Evolutionary conservation across 2,329 filamentous ascomycete genomes (phyloP).

Genomic region (Helotiales sp.): DNA sequence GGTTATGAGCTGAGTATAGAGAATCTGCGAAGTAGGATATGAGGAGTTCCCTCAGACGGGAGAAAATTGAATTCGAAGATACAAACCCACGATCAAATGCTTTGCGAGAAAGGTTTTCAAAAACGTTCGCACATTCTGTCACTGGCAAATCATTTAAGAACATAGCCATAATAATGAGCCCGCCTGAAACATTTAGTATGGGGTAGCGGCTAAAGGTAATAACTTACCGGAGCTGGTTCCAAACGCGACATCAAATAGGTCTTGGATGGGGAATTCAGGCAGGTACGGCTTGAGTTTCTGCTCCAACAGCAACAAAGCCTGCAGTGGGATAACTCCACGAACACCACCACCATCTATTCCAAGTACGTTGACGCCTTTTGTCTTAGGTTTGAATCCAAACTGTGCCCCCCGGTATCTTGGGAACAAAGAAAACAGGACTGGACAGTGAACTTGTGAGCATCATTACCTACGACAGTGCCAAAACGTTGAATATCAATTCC

Average conservation of each 20-base stretch:
- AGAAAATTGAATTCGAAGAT: neutral
- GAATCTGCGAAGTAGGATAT: slow-evolving; percentile 2
- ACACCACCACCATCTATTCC: neutral
- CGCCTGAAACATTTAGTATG: neutral
- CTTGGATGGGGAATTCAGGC: neutral
- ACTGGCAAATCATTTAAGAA: neutral
- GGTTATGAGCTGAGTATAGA: neutral
- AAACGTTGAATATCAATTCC: neutral
- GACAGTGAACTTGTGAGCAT: neutral
- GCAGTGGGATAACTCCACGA: neutral
- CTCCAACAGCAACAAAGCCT: neutral
- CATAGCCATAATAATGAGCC: neutral
- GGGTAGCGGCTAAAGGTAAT: neutral
- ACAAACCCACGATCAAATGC: neutral
- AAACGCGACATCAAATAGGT: neutral
- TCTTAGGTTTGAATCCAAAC: neutral
- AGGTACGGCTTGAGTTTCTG: neutral
- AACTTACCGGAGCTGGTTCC: neutral
- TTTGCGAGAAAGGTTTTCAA: neutral
- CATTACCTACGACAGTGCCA: neutral
- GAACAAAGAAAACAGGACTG: neutral
- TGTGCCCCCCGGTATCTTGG: neutral
- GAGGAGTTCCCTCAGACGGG: neutral
- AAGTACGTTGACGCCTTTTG: neutral
- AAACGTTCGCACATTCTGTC: neutral